Conservation (phyloP, 257 asterid species). For the Solanum virginianum region DNA sequence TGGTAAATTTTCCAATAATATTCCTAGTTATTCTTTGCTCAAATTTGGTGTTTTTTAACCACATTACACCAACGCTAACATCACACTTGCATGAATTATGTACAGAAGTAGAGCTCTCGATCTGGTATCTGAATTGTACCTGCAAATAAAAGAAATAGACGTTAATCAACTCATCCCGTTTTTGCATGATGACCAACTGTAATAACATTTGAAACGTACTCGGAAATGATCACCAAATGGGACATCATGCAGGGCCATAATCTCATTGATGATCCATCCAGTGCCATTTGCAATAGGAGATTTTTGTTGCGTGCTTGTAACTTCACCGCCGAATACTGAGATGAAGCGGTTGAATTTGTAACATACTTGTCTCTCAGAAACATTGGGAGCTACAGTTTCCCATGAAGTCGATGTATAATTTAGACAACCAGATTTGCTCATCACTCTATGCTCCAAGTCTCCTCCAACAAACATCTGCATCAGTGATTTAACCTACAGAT, state of each 20-base stretch:
- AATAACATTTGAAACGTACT: conserved; percentile 25
- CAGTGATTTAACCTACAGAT: conserved; percentile 41
- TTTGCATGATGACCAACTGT: neutral
- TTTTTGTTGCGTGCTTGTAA: conserved; percentile 61
- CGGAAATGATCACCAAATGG: conserved; percentile 62
- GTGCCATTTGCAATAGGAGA: conserved; percentile 16
- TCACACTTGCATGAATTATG: conserved; percentile 48
- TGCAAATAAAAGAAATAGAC: conserved; percentile 7
- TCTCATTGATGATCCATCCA: conserved; percentile 64
- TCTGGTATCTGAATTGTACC: conserved; percentile 54
- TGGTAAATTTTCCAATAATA: conserved; percentile 37
- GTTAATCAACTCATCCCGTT: neutral
- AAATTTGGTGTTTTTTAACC: conserved; percentile 57
- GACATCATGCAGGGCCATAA: conserved; percentile 55
- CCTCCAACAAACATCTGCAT: conserved; percentile 76
- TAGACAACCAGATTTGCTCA: conserved; percentile 74
- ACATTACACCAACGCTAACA: conserved; percentile 49
- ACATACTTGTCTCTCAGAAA: conserved; percentile 41
- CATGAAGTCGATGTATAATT: conserved; percentile 51
- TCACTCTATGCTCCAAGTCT: conserved; percentile 59
- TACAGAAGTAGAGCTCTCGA: conserved; percentile 30
- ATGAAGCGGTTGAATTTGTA: conserved; percentile 60
- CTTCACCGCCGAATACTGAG: conserved; percentile 78
- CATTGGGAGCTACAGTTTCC: conserved; percentile 29
- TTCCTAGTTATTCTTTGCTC: conserved; percentile 58